Evolutionary conservation across 331 rosid genomes (phyloP).

Genomic region (Acacia concinna): DNA sequence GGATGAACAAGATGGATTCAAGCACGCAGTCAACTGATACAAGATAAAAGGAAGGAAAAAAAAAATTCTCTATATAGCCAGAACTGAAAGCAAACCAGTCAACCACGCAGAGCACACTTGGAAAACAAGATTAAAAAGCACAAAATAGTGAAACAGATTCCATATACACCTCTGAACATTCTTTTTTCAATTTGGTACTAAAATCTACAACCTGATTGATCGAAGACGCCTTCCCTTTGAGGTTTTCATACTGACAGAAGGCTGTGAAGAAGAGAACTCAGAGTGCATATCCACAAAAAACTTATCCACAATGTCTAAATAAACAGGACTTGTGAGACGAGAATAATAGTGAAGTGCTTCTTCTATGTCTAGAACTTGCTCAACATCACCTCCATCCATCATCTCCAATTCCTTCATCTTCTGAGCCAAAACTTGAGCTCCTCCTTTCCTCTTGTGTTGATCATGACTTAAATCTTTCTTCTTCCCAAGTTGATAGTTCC

Average conservation of each 20-base stretch:
- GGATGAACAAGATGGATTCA: conserved; percentile 33
- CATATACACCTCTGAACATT: conserved; percentile 38
- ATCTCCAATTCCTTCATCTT: conserved; percentile 90
- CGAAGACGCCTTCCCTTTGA: conserved; percentile 62
- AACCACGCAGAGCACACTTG: conserved; percentile 27
- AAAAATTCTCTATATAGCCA: conserved; percentile 16
- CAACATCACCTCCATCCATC: conserved; percentile 75
- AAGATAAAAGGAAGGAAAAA: not conserved
- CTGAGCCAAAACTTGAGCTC: conserved; percentile 48
- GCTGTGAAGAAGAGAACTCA: conserved; percentile 54
- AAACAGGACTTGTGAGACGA: conserved; percentile 85
- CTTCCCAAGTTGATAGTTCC: conserved; percentile 36
- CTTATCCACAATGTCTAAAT: conserved; percentile 82
- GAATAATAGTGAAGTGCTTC: conserved; percentile 96
- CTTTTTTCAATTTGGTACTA: conserved; percentile 30
- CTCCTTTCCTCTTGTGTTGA: conserved; percentile 30
- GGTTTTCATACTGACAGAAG: conserved; percentile 39
- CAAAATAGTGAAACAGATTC: conserved; percentile 28
- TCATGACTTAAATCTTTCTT: conserved; percentile 35
- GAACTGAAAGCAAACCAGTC: conserved; percentile 37
- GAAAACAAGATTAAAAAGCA: conserved; percentile 18
- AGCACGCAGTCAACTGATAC: conserved; percentile 26
- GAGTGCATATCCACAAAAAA: conserved; percentile 79
- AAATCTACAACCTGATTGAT: conserved; percentile 62
- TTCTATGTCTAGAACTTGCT: conserved; percentile 84